Conservation (phyloP, 2,329 filamentous ascomycete species). For the Arthrocladium fulminans region DNA sequence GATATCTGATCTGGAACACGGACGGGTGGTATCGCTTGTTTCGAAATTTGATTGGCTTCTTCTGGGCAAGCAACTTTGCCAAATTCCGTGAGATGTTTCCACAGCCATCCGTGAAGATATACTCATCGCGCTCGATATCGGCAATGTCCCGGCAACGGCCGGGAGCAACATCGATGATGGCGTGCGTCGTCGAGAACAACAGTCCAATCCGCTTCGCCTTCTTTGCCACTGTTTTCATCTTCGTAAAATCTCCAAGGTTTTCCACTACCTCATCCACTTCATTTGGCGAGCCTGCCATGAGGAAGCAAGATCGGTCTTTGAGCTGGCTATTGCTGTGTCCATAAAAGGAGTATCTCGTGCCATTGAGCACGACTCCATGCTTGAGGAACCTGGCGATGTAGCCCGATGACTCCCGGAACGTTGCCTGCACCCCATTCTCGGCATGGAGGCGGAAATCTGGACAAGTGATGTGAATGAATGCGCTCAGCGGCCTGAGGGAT, state of each 20-base stretch:
- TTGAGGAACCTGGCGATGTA: conserved; percentile 31
- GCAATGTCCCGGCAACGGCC: conserved; percentile 32
- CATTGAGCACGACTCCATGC: conserved; percentile 30
- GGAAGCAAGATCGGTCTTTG: conserved; percentile 35
- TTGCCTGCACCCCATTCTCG: conserved; percentile 20
- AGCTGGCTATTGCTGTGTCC: conserved; percentile 39
- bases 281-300: conserved; percentile 30
- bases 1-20: conserved; percentile 36
- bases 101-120: conserved; percentile 37
- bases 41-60: conserved; percentile 29
- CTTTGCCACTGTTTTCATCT: conserved; percentile 37
- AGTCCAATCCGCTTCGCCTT: conserved; percentile 37
- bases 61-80: conserved; percentile 28
- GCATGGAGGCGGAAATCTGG: conserved; percentile 27
- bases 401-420: conserved; percentile 29
- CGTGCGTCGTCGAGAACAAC: conserved; percentile 32
- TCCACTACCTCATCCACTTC: conserved; percentile 29
- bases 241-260: conserved; percentile 33
- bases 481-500: conserved; percentile 23
- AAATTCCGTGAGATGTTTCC: conserved; percentile 30
- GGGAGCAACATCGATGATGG: conserved; percentile 27
- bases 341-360: conserved; percentile 33
- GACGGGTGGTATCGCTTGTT: conserved; percentile 32
- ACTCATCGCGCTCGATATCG: conserved; percentile 31
- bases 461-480: conserved; percentile 30